Conservation (phyloP, 169 alveolate species). For the Toxoplasma gondii region DNA sequence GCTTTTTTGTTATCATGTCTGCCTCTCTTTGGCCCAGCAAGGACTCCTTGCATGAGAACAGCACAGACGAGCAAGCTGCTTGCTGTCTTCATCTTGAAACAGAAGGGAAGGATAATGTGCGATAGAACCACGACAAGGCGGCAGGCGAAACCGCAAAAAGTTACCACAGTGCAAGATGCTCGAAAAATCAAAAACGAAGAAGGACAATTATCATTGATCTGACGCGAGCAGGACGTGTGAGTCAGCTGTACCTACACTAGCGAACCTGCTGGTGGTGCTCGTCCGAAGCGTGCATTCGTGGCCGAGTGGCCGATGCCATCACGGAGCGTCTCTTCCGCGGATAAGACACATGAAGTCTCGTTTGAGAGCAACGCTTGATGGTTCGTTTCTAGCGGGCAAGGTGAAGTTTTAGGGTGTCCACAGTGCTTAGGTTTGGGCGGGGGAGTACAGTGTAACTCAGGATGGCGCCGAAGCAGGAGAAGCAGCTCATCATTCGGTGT, state of each 20-base stretch:
- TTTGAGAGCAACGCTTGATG: too few relatives aligned
- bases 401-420: too few relatives aligned
- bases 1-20: conserved; percentile 16
- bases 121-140: background rate
- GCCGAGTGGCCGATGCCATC: background rate
- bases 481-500: too few relatives aligned
- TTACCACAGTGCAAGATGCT: background rate
- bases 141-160: background rate
- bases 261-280: background rate
- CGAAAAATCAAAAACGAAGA: background rate
- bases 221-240: background rate
- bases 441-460: too few relatives aligned
- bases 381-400: too few relatives aligned
- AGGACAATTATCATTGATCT: background rate
- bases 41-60: background rate
- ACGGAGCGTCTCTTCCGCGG: too few relatives aligned
- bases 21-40: conserved; percentile 26
- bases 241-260: background rate
- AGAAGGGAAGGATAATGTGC: background rate
- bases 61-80: conserved; percentile 12
- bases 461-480: too few relatives aligned
- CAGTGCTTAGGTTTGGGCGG: too few relatives aligned
- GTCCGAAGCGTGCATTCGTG: background rate
- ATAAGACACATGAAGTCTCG: too few relatives aligned
- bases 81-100: background rate